Conservation (phyloP, 805 yeast species). For the Teunomyces panamensis region DNA sequence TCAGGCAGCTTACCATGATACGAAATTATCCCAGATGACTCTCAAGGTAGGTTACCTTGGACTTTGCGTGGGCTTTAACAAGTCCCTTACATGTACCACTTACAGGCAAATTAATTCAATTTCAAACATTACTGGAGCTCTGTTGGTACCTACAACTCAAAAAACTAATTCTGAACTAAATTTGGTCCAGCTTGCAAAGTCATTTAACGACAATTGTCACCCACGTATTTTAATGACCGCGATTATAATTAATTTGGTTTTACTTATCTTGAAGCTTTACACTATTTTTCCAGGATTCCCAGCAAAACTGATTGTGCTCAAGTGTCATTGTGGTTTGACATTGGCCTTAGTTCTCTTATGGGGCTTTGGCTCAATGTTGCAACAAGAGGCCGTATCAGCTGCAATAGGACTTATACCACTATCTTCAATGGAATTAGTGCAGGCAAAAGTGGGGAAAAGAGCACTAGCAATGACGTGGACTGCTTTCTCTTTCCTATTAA, state of each 20-base stretch:
- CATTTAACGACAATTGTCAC: conserved; percentile 47
- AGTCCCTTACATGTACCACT: conserved; percentile 35
- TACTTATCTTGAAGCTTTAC: conserved; percentile 44
- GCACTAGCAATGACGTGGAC: conserved; percentile 63
- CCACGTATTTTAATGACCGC: conserved; percentile 53
- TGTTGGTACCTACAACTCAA: conserved; percentile 27
- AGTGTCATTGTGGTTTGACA: conserved; percentile 1
- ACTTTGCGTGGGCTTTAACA: conserved; percentile 45
- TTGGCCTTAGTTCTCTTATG: conserved; percentile 41
- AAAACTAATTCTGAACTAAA: conserved; percentile 30
- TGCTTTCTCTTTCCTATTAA: conserved; percentile 47
- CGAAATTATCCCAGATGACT: conserved; percentile 35
- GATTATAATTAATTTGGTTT: conserved; percentile 40
- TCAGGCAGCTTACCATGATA: conserved; percentile 19
- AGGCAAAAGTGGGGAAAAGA: conserved; percentile 44
- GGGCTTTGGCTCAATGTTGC: conserved; percentile 67
- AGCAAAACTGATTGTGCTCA: conserved; percentile 29
- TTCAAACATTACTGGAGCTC: conserved; percentile 26
- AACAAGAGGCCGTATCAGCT: conserved; percentile 53
- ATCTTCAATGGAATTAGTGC: conserved; percentile 50
- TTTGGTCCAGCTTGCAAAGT: conserved; percentile 44
- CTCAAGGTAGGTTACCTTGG: conserved; percentile 57
- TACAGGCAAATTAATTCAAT: conserved; percentile 23
- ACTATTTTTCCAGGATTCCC: conserved; percentile 51
- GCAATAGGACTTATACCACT: conserved; percentile 42